Conservation (phyloP, 106 monocot genomes). For the Dendrobium catenatum region DNA sequence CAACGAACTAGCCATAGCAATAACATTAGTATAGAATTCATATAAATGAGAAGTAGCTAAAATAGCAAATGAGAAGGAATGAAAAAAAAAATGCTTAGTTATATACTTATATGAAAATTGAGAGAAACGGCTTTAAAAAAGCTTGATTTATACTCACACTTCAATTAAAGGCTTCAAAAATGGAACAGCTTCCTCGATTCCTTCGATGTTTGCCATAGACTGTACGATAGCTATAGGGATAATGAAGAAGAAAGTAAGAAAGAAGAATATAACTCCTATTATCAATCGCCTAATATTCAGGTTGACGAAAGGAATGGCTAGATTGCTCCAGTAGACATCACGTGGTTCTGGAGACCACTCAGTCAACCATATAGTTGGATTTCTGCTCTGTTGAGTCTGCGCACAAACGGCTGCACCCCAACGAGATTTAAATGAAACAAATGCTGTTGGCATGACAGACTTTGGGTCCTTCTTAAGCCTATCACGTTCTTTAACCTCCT, state of each 20-base stretch:
- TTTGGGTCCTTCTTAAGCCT: conserved; percentile 44
- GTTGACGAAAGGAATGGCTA: conserved; percentile 58
- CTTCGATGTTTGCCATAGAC: conserved; percentile 70
- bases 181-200: conserved; percentile 54
- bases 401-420: conserved; percentile 86
- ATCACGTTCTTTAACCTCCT: conserved; percentile 48
- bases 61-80: background rate
- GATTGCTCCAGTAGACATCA: conserved; percentile 72
- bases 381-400: conserved; percentile 71
- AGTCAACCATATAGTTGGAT: conserved; percentile 69
- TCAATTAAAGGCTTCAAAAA: conserved; percentile 57
- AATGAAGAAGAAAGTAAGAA: conserved; percentile 81
- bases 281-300: conserved; percentile 52
- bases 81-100: background rate
- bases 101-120: background rate
- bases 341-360: conserved; percentile 83
- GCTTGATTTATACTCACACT: conserved; percentile 29
- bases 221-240: conserved; percentile 66
- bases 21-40: background rate
- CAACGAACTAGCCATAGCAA: background rate
- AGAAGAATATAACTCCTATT: conserved; percentile 55
- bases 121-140: background rate
- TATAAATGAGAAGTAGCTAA: background rate
- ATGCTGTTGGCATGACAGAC: conserved; percentile 57
- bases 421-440: conserved; percentile 65